These are phyloP conservation scores for Colletotrichum melonis DNA, from an alignment of 2,329 filamentous ascomycete genomes.

Conservation along the genomic window DNA sequence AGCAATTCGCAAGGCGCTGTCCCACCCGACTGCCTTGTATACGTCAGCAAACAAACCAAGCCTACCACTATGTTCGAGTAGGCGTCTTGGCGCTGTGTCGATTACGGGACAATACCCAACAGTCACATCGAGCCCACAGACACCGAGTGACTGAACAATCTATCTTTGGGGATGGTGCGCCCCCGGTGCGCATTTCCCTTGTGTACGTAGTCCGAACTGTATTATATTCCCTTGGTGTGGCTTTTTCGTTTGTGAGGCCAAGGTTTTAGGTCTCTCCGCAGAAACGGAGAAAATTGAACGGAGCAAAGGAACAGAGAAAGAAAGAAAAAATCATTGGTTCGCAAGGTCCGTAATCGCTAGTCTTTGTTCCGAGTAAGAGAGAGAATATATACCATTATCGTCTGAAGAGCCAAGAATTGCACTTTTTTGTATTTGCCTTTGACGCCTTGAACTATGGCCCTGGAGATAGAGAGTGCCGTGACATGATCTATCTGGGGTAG, in stretches of 20 bases:
- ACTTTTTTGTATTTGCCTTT: neutral
- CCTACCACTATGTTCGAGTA: neutral
- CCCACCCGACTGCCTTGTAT: neutral
- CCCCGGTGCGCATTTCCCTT: conserved; percentile 31
- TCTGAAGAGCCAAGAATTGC: neutral
- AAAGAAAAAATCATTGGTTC: conserved; percentile 9
- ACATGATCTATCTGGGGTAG: neutral
- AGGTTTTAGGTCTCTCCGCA: neutral
- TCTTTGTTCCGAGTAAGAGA: neutral
- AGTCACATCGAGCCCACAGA: neutral
- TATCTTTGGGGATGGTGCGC: neutral
- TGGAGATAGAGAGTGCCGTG: neutral
- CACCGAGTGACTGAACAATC: neutral
- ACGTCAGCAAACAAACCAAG: too few relatives aligned
- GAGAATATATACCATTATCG: neutral
- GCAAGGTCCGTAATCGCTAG: conserved; percentile 5
- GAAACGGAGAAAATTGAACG: conserved; percentile 26
- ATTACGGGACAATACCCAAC: neutral
- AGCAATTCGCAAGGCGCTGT: neutral
- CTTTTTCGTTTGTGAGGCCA: neutral
- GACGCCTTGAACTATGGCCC: neutral
- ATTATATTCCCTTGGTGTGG: conserved; percentile 18
- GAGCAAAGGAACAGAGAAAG: conserved; percentile 12
- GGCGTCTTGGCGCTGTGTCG: neutral
- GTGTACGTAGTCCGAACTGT: conserved; percentile 25